phyloP scores from a whole-genome alignment of 1,139 yeast genomes.

The Blastobotrys ciferrii region DNA sequence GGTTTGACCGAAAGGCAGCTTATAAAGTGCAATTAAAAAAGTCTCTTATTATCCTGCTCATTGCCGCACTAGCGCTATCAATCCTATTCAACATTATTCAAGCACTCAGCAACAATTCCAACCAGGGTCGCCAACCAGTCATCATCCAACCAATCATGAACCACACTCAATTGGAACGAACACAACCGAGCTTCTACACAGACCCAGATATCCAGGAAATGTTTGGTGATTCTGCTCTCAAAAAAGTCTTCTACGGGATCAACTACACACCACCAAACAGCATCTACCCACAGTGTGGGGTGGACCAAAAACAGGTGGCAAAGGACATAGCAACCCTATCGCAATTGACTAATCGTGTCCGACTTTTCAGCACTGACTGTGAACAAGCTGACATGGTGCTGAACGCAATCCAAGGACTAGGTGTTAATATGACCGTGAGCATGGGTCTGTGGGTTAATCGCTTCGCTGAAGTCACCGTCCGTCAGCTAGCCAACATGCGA shows the following conservation, averaged over 20 bases:
- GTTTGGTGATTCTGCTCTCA: constrained; percentile 25
- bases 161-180: background rate
- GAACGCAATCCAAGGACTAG: constrained; percentile 50
- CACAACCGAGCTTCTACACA: background rate
- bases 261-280: constrained; percentile 58
- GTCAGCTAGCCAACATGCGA: constrained; percentile 41
- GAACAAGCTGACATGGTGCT: constrained; percentile 53
- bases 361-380: constrained; percentile 66
- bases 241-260: constrained; percentile 52
- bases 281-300: constrained; percentile 45
- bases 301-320: constrained; percentile 47
- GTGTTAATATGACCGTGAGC: constrained; percentile 55
- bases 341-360: constrained; percentile 53
- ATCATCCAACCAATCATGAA: no score
- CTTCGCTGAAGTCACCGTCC: constrained; percentile 45
- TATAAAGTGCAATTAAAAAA: background rate
- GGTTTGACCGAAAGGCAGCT: background rate
- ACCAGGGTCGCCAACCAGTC: no score
- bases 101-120: background rate
- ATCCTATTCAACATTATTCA: constrained; percentile 1
- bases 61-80: background rate
- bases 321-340: constrained; percentile 57
- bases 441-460: constrained; percentile 65
- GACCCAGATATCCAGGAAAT: background rate
- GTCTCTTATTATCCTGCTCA: background rate